Evolutionary conservation across 2,329 filamentous ascomycete species (phyloP).

Genomic region (Arthrobotrys iridis): DNA sequence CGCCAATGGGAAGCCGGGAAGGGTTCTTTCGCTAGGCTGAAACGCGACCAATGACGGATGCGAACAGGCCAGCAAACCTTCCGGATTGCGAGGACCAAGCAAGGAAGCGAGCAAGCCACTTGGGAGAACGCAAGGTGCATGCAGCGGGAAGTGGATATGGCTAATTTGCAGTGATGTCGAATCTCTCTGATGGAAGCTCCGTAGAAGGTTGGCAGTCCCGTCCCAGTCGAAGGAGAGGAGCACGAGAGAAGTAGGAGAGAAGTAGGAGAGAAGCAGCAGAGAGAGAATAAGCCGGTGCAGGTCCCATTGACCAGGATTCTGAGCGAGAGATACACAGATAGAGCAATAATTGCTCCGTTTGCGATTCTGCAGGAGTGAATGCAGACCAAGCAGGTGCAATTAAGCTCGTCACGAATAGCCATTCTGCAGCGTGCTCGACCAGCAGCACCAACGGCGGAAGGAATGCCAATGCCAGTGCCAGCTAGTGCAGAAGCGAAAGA

Average conservation of each 20-base stretch:
- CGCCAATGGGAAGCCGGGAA: slow-evolving; percentile 11
- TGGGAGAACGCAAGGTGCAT: slow-evolving; percentile 36
- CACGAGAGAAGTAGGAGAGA: not conserved
- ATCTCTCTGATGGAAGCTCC: slow-evolving; percentile 21
- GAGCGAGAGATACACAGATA: no score
- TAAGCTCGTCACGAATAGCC: no score
- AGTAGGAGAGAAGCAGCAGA: not conserved
- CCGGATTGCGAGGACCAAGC: slow-evolving; percentile 37
- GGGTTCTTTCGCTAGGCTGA: slow-evolving; percentile 39
- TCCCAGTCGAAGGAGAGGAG: not conserved
- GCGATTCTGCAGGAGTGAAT: not conserved
- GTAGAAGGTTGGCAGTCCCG: slow-evolving; percentile 1
- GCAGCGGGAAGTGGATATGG: slow-evolving; percentile 37
- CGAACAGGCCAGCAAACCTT: slow-evolving; percentile 36
- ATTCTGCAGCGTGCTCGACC: no score
- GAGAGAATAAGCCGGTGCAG: not conserved
- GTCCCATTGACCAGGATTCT: not conserved
- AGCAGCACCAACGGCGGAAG: not conserved
- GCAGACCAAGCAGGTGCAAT: not conserved
- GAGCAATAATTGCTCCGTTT: no score
- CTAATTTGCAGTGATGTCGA: slow-evolving; percentile 16
- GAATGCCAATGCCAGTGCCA: not conserved
- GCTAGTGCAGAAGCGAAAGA: slow-evolving; percentile 5
- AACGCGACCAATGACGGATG: slow-evolving; percentile 42
- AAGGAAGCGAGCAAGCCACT: slow-evolving; percentile 43